Evolutionary conservation across 352 stramenopile genomes (phyloP).

Genomic region (Blastocystis sp.): DNA sequence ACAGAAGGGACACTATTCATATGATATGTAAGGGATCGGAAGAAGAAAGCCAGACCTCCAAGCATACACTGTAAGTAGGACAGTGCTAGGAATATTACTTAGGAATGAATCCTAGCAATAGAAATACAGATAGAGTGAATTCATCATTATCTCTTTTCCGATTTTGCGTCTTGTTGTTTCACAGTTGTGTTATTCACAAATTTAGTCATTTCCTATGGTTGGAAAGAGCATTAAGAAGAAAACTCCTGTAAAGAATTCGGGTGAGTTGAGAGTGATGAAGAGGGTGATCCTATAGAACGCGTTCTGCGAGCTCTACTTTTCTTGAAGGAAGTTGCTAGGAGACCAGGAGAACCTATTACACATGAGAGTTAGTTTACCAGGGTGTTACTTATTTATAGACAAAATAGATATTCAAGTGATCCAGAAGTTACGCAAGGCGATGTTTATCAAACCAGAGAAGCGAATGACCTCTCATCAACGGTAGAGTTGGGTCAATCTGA

Average conservation of each 20-base stretch:
- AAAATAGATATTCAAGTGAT: conserved; percentile 4
- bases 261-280: neutral
- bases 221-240: neutral
- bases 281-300: neutral
- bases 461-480: conserved; percentile 18
- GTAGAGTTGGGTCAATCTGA: neutral
- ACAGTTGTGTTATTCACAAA: neutral
- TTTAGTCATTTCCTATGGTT: neutral
- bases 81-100: neutral
- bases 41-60: neutral
- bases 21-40: neutral
- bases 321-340: conserved; percentile 34
- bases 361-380: neutral
- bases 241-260: neutral
- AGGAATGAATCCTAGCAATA: too few relatives aligned
- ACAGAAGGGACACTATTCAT: neutral
- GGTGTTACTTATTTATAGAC: neutral
- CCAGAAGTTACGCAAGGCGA: neutral
- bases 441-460: conserved; percentile 58
- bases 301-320: conserved; percentile 19
- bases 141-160: neutral
- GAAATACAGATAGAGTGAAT: too few relatives aligned
- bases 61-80: neutral
- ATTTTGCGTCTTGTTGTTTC: neutral
- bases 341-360: neutral